Base-by-base conservation (phyloP, 768 basidiomycete species). In the Russula olivacea region DNA sequence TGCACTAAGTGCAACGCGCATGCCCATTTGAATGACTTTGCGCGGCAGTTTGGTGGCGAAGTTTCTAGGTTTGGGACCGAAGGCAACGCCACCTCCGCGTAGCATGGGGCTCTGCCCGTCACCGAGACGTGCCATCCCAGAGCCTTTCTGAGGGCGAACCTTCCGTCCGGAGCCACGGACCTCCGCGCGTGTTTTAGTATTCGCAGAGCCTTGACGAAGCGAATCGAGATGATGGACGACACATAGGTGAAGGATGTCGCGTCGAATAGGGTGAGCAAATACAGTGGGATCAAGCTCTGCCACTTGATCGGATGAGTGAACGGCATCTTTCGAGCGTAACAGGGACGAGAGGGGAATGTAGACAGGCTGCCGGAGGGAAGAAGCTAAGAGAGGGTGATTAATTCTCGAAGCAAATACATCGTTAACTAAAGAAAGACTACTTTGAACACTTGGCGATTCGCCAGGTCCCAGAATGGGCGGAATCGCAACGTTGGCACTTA, bases 191-290 rank as follows among this genome's bases (percentile, higher is more conserved):
- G 89, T 93, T 76, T 97, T 98, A 19, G 93, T 97, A 66, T 80
- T 87, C 25, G 92, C 93, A 14, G 90, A 88, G 32, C 96, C 96
- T 77, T 93, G 89, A n/a, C 96, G 87, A 17, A 94, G 80, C 21
- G 86, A 83, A 70, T 97, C 92, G 45, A 88, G 85, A 72, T 97
- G 82, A 69, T 96, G 91, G 7, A 89, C 83, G 38, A 94, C 87
- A 71, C 94, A 96, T 50, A 93, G 82, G 73, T 98, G 95, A 3
- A 98, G 83, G 66, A 99, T 90, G 73, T 98, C 95, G 23, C 86
- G 84, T 55, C 96, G 90, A 49, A 94, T 84, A 45, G 94, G 92
- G 68, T 92, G 87, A 64, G 83, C 80, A 76, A 98, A 99, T 34
- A 98, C 87, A n/a, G 82, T 80, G 1, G 88, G 84, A 71, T 91